Percentiles rank a stretch among this genome's conserved stretches.
These are phyloP conservation scores for Phenoliferia sp. DNA, from an alignment of 1,284 basidiomycete species.

Conservation along the genomic window DNA sequence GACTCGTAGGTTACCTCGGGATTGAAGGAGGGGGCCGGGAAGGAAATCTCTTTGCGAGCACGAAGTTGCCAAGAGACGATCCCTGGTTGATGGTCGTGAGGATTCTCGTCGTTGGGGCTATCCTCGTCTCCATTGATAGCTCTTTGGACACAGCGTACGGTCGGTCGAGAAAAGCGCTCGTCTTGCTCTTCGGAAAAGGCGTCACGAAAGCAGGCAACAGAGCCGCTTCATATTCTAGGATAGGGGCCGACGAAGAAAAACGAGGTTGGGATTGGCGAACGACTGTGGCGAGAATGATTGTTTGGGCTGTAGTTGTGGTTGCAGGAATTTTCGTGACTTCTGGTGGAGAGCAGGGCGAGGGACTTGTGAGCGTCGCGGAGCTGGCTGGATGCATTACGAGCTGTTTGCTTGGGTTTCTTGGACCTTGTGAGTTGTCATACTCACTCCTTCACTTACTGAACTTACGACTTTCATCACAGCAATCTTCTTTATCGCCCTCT, in stretches of 20 bases:
- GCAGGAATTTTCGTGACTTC: slow-evolving; percentile 10
- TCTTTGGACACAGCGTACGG: slow-evolving; percentile 12
- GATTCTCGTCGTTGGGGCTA: slow-evolving; percentile 30
- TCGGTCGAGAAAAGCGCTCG: slow-evolving; percentile 6
- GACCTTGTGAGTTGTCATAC: slow-evolving; percentile 26
- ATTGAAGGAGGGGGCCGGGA: slow-evolving; percentile 18
- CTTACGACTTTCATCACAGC: slow-evolving; percentile 19
- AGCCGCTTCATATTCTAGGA: neutral
- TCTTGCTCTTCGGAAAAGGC: slow-evolving; percentile 2
- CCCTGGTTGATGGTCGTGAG: slow-evolving; percentile 31
- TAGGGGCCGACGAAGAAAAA: neutral
- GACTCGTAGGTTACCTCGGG: slow-evolving; percentile 36
- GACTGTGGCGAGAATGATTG: slow-evolving; percentile 2
- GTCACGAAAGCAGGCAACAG: neutral
- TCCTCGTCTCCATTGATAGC: slow-evolving; percentile 22
- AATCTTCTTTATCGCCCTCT: slow-evolving; percentile 38
- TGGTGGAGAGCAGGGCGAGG: slow-evolving; percentile 23
- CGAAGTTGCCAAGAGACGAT: slow-evolving; percentile 31
- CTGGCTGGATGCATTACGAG: slow-evolving; percentile 27
- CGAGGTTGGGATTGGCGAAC: slow-evolving; percentile 6
- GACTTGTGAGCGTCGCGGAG: slow-evolving; percentile 27
- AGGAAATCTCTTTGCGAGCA: slow-evolving; percentile 34
- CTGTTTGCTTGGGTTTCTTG: slow-evolving; percentile 30
- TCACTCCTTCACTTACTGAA: neutral
- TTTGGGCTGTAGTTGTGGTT: slow-evolving; percentile 19